Evolutionary conservation across 1,139 yeast genomes (phyloP), one percentile per base, ranked within the genome.

Genomic region (Blastobotrys petasosporus): DNA sequence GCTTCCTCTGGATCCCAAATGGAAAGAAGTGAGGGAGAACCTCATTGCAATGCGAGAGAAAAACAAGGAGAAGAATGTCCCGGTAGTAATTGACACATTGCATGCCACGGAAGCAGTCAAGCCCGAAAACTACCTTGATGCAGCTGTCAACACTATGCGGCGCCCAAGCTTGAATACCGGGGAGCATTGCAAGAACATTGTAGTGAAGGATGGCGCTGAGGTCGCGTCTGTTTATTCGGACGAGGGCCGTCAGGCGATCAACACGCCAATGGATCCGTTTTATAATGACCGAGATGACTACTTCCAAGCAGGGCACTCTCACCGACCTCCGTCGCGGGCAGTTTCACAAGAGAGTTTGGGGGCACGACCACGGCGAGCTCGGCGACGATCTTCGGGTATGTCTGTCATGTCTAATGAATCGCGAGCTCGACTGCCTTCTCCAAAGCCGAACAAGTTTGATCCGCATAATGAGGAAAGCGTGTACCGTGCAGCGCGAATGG

Each of bases 101-200:
- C 29, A 39, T n/a, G 16, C 37, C 12, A 23, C 33, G 7, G 45
- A 37, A 17, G 5, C 15, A 4, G 38, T 39, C 12, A 33, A 47
- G 16, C 45, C 50, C 11, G 44, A 49, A 10, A 38, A 44, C 4
- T 59, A 59, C 41, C 49, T 47, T 16, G 51, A 49, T 20, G 58
- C 57, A 2, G 52, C 54, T 7, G 50, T 54, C 7, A 44, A 44
- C 15, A 52, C 55, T 8, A 54, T 57, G 28, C 51, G 61, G 11
- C 50, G 55, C 23, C 60, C 62, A 12, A 53, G 59, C 3, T 44
- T 58, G 11, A 50, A 48, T 36, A 58, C 61, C n/a, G 63, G 63
- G 1, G 57, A 53, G 13, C 62, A 59, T 48, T 60, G 57, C 33
- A 50, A 52, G 43, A 47, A 52, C 29, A 42, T 57, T 13, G 47